phyloP scores from a whole-genome alignment of 768 basidiomycete genomes.

The Lenzites betulinus region DNA sequence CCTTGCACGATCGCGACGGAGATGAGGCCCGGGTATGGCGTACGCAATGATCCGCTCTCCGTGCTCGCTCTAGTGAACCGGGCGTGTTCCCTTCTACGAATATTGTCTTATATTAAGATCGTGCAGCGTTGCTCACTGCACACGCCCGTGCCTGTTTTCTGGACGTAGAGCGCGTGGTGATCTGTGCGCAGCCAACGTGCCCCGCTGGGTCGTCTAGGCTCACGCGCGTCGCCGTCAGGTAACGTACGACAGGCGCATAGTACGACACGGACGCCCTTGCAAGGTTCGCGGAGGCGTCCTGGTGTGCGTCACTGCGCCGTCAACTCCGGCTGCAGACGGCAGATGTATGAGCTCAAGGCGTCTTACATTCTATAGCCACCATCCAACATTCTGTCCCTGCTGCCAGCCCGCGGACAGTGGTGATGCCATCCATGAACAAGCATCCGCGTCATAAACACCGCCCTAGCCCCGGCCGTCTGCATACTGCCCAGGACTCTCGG shows the following conservation, averaged over 20 bases:
- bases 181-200: constrained; percentile 4
- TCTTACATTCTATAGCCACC: too few species aligned
- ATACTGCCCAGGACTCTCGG: not conserved
- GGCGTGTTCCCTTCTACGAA: not conserved
- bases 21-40: not conserved
- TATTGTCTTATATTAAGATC: not conserved
- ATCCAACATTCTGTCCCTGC: not conserved
- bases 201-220: not conserved
- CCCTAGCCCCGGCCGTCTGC: not conserved
- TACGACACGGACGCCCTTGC: not conserved
- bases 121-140: not conserved
- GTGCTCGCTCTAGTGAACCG: not conserved
- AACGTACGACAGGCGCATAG: not conserved
- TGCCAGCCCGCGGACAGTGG: not conserved
- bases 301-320: not conserved
- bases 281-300: not conserved
- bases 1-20: not conserved
- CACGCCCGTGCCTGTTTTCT: not conserved
- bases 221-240: not conserved
- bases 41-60: not conserved
- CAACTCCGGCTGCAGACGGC: not conserved
- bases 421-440: not conserved
- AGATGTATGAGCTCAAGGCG: not conserved
- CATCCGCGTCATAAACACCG: not conserved
- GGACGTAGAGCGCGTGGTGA: not conserved